Conservation (phyloP, 2,329 filamentous ascomycete species). For the Sclerotinia sclerotiorum region DNA sequence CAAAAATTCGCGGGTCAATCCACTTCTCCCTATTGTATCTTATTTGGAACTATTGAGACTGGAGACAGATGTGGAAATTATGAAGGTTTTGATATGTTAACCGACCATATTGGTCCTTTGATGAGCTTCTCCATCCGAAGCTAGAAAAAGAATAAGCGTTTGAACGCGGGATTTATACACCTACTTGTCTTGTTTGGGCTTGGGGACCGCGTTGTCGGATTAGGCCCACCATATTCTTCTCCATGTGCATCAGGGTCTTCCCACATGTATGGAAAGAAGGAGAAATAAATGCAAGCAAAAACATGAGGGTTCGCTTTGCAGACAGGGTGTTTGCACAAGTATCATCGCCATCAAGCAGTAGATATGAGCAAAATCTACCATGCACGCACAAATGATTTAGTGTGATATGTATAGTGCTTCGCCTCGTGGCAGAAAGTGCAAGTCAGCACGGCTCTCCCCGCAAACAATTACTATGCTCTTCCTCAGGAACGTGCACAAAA, state of each 20-base stretch:
- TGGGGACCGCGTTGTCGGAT: not conserved
- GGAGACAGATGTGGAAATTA: not conserved
- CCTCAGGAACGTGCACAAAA: not conserved
- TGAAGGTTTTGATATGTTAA: not conserved
- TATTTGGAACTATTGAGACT: not conserved
- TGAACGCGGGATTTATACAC: not conserved
- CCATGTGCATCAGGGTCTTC: not conserved
- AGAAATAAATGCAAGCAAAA: not conserved
- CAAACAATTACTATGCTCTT: conserved; percentile 4
- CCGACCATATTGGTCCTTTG: not conserved
- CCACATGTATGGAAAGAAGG: not conserved
- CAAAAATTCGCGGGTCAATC: not conserved
- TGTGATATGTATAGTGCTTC: not conserved
- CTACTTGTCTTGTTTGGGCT: not conserved
- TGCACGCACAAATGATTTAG: not conserved
- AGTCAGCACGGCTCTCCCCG: not conserved
- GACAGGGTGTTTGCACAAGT: not conserved
- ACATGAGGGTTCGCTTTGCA: too few species aligned
- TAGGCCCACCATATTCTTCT: not conserved
- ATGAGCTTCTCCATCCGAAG: not conserved
- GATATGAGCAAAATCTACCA: not conserved
- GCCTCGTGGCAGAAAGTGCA: not conserved
- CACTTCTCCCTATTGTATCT: not conserved
- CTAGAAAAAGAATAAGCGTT: too few species aligned
- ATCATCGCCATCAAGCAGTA: not conserved